phyloP scores from a whole-genome alignment of 2,329 filamentous ascomycete genomes.

The Talaromyces verruculosus region DNA sequence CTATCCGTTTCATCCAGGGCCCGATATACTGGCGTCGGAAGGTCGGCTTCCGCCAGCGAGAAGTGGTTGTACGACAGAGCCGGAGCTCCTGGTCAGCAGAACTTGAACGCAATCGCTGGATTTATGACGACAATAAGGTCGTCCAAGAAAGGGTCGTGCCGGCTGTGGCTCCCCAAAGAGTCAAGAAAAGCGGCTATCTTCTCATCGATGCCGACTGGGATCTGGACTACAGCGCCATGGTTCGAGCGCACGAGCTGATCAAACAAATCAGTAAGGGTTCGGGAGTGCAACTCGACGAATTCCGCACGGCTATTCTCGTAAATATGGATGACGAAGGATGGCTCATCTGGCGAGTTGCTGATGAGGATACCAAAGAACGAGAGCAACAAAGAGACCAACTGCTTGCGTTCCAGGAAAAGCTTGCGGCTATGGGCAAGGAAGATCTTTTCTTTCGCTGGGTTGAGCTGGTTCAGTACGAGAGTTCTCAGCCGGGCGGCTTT shows the following conservation, averaged over 20 bases:
- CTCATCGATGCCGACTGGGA: conserved; percentile 85
- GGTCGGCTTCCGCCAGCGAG: conserved; percentile 73
- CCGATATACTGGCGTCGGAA: conserved; percentile 71
- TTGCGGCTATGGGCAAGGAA: conserved; percentile 77
- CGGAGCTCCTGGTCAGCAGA: conserved; percentile 65
- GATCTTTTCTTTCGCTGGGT: conserved; percentile 90
- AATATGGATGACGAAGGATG: conserved; percentile 69
- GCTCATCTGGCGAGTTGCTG: conserved; percentile 66
- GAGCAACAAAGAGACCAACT: conserved; percentile 61
- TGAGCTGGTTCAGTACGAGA: conserved; percentile 86
- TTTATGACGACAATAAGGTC: conserved; percentile 54
- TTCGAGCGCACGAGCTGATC: conserved; percentile 67
- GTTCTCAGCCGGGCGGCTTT: conserved; percentile 74
- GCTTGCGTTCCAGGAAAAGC: conserved; percentile 73
- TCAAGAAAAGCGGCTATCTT: conserved; percentile 83
- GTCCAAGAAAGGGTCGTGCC: conserved; percentile 59
- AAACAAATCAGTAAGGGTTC: conserved; percentile 45
- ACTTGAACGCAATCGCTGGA: conserved; percentile 51
- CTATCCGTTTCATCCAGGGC: conserved; percentile 66
- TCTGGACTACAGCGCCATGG: conserved; percentile 80
- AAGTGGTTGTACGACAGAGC: conserved; percentile 79
- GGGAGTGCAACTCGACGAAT: conserved; percentile 59
- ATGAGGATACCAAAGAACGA: conserved; percentile 48
- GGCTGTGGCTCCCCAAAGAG: conserved; percentile 66
- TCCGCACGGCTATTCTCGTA: conserved; percentile 69